Percentiles rank a stretch among this genome's conserved stretches.
phyloP scores from a whole-genome alignment of 2,329 filamentous ascomycete genomes.

The Calonectria multiphialidica region DNA sequence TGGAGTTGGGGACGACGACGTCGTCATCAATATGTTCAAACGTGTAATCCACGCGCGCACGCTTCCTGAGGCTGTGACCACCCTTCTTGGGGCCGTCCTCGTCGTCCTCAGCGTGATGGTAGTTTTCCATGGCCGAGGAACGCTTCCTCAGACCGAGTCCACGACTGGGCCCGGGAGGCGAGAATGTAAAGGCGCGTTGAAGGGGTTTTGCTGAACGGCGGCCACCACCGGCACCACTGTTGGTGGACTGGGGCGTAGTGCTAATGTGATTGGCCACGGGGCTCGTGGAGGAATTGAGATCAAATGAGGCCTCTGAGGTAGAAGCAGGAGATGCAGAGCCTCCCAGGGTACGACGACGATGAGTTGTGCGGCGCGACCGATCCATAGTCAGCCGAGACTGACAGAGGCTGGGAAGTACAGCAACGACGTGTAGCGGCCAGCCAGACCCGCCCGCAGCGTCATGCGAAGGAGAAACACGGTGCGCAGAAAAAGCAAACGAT shows the following conservation, averaged over 20 bases:
- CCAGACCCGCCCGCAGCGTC: conserved; percentile 43
- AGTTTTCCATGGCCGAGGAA: conserved; percentile 57
- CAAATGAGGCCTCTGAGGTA: conserved; percentile 46
- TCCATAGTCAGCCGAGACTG: conserved; percentile 50
- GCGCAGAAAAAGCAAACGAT: conserved; percentile 31
- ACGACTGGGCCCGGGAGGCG: conserved; percentile 48
- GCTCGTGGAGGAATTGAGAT: conserved; percentile 47
- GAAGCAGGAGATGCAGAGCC: conserved; percentile 51
- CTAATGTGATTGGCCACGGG: conserved; percentile 48
- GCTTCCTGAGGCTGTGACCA: conserved; percentile 69
- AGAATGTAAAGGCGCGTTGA: conserved; percentile 53
- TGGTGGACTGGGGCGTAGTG: conserved; percentile 47
- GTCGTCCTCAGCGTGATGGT: conserved; percentile 57
- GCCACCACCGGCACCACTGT: conserved; percentile 40
- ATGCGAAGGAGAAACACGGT: conserved; percentile 36
- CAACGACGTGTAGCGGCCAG: conserved; percentile 45
- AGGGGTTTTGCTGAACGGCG: conserved; percentile 51
- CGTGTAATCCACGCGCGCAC: conserved; percentile 69
- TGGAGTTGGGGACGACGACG: conserved; percentile 49
- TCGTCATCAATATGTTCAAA: conserved; percentile 66
- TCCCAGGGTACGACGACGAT: conserved; percentile 48
- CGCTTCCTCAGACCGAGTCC: conserved; percentile 54
- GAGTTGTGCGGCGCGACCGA: conserved; percentile 51
- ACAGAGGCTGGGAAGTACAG: conserved; percentile 45
- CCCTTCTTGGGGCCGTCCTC: conserved; percentile 66